Conservation (phyloP, 1,284 basidiomycete genomes). For the Sanghuangporus weigelae region DNA sequence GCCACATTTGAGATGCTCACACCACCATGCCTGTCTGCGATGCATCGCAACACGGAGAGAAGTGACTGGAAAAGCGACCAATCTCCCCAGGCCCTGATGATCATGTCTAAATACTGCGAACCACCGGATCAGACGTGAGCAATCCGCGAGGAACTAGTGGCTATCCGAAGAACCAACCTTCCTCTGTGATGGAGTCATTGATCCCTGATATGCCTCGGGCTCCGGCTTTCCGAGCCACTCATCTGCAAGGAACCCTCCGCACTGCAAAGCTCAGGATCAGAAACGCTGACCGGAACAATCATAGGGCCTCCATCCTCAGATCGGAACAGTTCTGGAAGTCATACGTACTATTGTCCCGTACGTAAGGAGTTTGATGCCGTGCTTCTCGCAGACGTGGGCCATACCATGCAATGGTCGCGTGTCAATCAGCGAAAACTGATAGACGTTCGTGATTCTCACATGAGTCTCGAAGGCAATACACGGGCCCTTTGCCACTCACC, state of each 20-base stretch:
- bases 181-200: slow-evolving; percentile 71
- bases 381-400: slow-evolving; percentile 68
- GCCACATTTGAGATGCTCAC: slow-evolving; percentile 73
- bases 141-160: not conserved
- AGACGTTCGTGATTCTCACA: not conserved
- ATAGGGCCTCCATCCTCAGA: not conserved
- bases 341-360: slow-evolving; percentile 70
- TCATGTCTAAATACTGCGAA: slow-evolving; percentile 74
- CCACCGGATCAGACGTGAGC: not conserved
- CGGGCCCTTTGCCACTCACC: slow-evolving; percentile 35
- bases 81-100: slow-evolving; percentile 69
- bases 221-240: slow-evolving; percentile 63
- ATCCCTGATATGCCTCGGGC: slow-evolving; percentile 63
- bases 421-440: slow-evolving; percentile 78
- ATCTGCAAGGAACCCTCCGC: slow-evolving; percentile 77
- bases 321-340: slow-evolving; percentile 8
- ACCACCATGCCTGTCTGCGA: slow-evolving; percentile 64
- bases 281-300: slow-evolving; percentile 13
- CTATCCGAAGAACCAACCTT: slow-evolving; percentile 44
- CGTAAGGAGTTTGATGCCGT: slow-evolving; percentile 69
- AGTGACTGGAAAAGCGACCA: slow-evolving; percentile 73
- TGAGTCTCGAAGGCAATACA: not conserved
- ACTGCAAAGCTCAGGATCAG: slow-evolving; percentile 37
- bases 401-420: slow-evolving; percentile 71
- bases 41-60: slow-evolving; percentile 49